Evolutionary conservation across 2,329 filamentous ascomycete genomes (phyloP).

Genomic region (Aphanoascus verrucosus): DNA sequence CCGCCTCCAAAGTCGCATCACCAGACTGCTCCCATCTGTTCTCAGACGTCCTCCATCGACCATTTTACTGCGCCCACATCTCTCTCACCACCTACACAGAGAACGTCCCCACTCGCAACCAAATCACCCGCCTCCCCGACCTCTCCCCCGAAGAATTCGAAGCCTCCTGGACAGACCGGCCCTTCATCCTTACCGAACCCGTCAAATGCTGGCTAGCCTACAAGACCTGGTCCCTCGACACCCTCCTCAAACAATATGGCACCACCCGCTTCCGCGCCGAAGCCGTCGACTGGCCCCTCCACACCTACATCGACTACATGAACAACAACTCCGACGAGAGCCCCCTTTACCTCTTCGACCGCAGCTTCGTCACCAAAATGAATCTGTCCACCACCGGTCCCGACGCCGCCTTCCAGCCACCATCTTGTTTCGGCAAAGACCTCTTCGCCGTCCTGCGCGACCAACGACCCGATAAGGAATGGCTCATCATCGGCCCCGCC

Average conservation of each 20-base stretch:
- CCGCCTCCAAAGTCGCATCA: constrained; percentile 42
- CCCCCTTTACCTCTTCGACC: constrained; percentile 86
- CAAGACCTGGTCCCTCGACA: constrained; percentile 60
- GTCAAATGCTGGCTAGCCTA: constrained; percentile 74
- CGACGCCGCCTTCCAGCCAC: constrained; percentile 60
- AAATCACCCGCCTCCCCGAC: constrained; percentile 58
- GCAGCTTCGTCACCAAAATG: constrained; percentile 80
- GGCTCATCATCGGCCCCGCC: constrained; percentile 82
- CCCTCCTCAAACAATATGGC: constrained; percentile 53
- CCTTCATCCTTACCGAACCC: constrained; percentile 76
- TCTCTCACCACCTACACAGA: constrained; percentile 54
- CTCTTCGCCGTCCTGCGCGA: constrained; percentile 67
- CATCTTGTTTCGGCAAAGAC: constrained; percentile 75
- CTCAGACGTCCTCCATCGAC: constrained; percentile 80
- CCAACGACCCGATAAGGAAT: constrained; percentile 75
- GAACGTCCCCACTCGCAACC: constrained; percentile 62
- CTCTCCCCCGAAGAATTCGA: constrained; percentile 65
- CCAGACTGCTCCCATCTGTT: constrained; percentile 70
- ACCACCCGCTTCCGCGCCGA: constrained; percentile 72
- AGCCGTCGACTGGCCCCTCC: constrained; percentile 81
- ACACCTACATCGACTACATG: constrained; percentile 77
- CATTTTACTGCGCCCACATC: constrained; percentile 79
- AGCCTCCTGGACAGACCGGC: constrained; percentile 61
- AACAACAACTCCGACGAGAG: constrained; percentile 69
- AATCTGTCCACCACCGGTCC: constrained; percentile 46